Conservation (phyloP, 2,329 filamentous ascomycete species). For the Ophiostoma tasmaniense region DNA sequence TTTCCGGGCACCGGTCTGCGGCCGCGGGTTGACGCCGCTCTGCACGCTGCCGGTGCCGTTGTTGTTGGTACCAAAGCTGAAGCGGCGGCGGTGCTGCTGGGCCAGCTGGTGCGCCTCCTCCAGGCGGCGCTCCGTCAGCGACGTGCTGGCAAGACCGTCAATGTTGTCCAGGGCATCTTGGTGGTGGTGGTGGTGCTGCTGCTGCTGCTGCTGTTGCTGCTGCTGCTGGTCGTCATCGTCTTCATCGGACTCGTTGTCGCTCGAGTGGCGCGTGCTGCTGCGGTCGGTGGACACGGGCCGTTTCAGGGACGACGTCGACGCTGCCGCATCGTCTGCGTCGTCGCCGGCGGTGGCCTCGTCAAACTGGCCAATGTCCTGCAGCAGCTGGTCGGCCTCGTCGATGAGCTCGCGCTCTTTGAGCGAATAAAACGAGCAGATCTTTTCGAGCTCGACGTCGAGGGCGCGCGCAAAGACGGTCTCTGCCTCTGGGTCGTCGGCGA, state of each 20-base stretch:
- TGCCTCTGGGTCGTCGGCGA: slow-evolving; percentile 58
- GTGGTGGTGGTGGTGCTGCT: no score
- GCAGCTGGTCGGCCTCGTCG: slow-evolving; percentile 68
- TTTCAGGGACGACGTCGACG: background rate
- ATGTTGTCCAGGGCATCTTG: no score
- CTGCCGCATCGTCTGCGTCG: background rate
- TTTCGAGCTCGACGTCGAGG: slow-evolving; percentile 83
- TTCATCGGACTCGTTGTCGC: slow-evolving; percentile 52
- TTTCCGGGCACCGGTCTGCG: background rate
- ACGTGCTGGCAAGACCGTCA: slow-evolving; percentile 48
- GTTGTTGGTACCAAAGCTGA: slow-evolving; percentile 25
- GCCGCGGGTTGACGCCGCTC: background rate
- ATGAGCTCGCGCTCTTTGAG: slow-evolving; percentile 83
- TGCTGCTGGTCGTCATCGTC: slow-evolving; percentile 44
- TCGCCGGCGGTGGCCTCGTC: slow-evolving; percentile 35
- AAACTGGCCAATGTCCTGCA: slow-evolving; percentile 63
- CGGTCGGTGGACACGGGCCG: slow-evolving; percentile 13
- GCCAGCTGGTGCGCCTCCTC: slow-evolving; percentile 13
- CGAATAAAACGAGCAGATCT: slow-evolving; percentile 84
- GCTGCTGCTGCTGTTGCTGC: slow-evolving; percentile 47
- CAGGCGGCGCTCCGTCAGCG: slow-evolving; percentile 33
- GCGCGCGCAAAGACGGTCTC: slow-evolving; percentile 74
- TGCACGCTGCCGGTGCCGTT: slow-evolving; percentile 1
- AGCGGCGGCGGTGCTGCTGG: slow-evolving; percentile 30
- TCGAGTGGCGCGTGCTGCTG: slow-evolving; percentile 38